Conservation (phyloP, 805 yeast genomes). For the Gaillardinia entomophila region DNA sequence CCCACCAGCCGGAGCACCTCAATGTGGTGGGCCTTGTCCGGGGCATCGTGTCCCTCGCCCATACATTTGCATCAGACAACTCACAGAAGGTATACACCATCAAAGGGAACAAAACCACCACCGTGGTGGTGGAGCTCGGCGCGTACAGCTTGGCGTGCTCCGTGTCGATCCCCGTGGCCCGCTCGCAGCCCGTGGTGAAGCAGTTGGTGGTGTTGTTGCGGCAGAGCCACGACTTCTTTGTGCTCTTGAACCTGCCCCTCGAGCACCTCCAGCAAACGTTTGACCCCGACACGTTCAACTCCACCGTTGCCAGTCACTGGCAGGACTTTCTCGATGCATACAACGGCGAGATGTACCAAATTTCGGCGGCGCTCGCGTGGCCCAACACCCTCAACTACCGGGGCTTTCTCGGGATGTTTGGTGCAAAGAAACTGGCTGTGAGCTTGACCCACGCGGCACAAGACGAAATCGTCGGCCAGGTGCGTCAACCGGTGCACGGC, state of each 20-base stretch:
- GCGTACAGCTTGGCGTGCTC: slow-evolving; percentile 23
- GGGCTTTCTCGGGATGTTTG: slow-evolving; percentile 31
- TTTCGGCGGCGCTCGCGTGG: slow-evolving; percentile 25
- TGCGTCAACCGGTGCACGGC: slow-evolving; percentile 3
- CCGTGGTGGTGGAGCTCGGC: slow-evolving; percentile 20
- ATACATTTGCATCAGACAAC: slow-evolving; percentile 13
- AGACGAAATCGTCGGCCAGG: slow-evolving; percentile 14
- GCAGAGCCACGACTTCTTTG: slow-evolving; percentile 19
- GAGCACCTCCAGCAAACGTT: slow-evolving; percentile 8
- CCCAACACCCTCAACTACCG: slow-evolving; percentile 27
- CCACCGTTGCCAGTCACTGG: slow-evolving; percentile 22
- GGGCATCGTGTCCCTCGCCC: slow-evolving; percentile 28
- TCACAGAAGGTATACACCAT: slow-evolving; percentile 14
- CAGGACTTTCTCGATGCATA: slow-evolving; percentile 17
- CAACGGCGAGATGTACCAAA: slow-evolving; percentile 15
- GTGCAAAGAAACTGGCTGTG: slow-evolving; percentile 20
- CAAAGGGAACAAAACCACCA: slow-evolving; percentile 18
- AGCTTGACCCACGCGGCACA: slow-evolving; percentile 8
- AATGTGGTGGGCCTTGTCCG: slow-evolving; percentile 30
- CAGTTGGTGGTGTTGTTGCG: slow-evolving; percentile 20
- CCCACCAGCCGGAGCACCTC: slow-evolving; percentile 16
- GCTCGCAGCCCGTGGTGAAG: slow-evolving; percentile 13
- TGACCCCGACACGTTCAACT: slow-evolving; percentile 10
- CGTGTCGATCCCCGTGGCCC: slow-evolving; percentile 9
- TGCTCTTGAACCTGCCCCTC: slow-evolving; percentile 21